Evolutionary conservation across 2,329 filamentous ascomycete species (phyloP).

Genomic region (Cordyceps farinosa): DNA sequence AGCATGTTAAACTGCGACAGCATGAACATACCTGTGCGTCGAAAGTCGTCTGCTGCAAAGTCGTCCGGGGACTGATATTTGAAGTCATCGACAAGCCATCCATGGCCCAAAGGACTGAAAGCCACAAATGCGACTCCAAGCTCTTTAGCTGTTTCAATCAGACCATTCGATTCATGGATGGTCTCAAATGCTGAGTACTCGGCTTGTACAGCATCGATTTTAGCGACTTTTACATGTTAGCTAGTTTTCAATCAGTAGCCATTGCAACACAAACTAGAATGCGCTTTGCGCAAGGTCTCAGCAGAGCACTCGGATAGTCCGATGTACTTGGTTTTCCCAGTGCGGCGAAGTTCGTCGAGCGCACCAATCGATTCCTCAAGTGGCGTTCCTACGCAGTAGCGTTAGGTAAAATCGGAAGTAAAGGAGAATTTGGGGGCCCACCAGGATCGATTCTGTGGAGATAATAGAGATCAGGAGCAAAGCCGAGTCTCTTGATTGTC

Average conservation of each 20-base stretch:
- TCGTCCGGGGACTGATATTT: too few relatives aligned
- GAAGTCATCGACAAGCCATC: too few relatives aligned
- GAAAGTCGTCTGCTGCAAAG: slow-evolving; percentile 31
- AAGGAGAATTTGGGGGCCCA: slow-evolving; percentile 18
- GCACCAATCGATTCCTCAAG: slow-evolving; percentile 45
- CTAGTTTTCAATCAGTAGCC: not conserved
- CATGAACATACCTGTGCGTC: slow-evolving; percentile 31
- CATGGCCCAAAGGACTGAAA: too few relatives aligned
- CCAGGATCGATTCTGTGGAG: slow-evolving; percentile 43
- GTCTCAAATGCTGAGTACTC: too few relatives aligned
- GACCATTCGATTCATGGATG: too few relatives aligned
- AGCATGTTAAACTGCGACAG: not conserved
- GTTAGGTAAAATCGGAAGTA: too few relatives aligned
- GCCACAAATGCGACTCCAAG: too few relatives aligned
- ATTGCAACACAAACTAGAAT: slow-evolving; percentile 32
- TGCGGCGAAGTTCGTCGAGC: slow-evolving; percentile 42
- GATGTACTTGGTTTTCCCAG: slow-evolving; percentile 48
- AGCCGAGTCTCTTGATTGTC: slow-evolving; percentile 46
- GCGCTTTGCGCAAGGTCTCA: slow-evolving; percentile 40
- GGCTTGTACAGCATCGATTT: slow-evolving; percentile 14
- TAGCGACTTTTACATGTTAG: slow-evolving; percentile 36
- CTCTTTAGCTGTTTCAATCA: too few relatives aligned
- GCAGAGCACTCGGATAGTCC: slow-evolving; percentile 46
- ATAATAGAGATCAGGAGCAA: slow-evolving; percentile 44
- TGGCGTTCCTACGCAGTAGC: slow-evolving; percentile 22